Evolutionary conservation across 1,284 basidiomycete species (phyloP), one percentile per base, ranked within the genome.

Genomic region (Fomitopsis betulina): DNA sequence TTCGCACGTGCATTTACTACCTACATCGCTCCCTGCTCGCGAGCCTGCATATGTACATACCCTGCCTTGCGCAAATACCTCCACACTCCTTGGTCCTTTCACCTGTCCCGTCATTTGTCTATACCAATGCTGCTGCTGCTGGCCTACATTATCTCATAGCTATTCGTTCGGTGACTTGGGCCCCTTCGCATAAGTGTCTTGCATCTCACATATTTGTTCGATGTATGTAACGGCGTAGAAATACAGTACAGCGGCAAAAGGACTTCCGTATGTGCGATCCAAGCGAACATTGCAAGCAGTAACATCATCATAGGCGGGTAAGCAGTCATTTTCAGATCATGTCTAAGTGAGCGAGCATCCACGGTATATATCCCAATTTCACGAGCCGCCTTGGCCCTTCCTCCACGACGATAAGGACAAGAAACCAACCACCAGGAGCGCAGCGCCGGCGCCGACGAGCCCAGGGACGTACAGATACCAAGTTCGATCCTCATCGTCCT

Each of bases 381-480:
- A 56, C 17, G 49, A 60, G 42, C 52, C 61, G 7, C 63, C 64
- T 65, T 75, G 73, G 35, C 68, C 71, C 63, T 86, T 83, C 70
- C 88, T 81, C 73, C 89, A 91, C 70, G 86, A 87, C 35, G 88
- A 87, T 65, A 91, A 82, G 60, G 87, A 87, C 63, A 91, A 70
- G 53, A 91, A 84, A 0, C 89, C 89, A 15, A 91, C 86, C 15
- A 90, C 85, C 43, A 91, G 76, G 60, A 91, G 67, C 47, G 89
- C 89, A 19, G 89, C 90, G 12, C 89, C 89, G 33, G 89, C 89
- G 23, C 89, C 89, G 2, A 91, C 82, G 60, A 91, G 70, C 23
- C 86, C 83, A 3, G 89, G 89, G 42, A 91, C 73, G 62, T 89
- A 88, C 56, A 90, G 65, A 65, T 89, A 91, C 89, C 89, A 91